Conservation (phyloP, 306 rosid species). For the Senna siamea region DNA sequence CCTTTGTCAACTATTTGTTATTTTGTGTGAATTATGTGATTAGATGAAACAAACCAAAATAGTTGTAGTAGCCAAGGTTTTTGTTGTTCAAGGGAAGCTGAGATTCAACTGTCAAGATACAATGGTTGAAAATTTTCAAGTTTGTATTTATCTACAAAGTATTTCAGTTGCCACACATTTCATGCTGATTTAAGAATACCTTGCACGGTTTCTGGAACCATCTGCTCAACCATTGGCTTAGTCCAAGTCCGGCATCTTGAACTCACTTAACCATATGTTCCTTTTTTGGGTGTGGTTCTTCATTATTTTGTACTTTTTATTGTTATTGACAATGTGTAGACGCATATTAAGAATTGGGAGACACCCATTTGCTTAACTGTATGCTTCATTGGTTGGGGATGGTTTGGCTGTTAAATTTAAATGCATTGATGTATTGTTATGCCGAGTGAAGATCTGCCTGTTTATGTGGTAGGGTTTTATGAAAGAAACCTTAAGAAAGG, state of each 20-base stretch:
- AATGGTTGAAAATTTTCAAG: background rate
- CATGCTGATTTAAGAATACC: background rate
- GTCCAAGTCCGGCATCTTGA: background rate
- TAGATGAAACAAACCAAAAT: conserved; percentile 15
- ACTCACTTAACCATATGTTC: conserved; percentile 24
- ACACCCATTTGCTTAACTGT: background rate
- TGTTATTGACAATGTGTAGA: background rate
- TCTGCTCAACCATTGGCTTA: conserved; percentile 19
- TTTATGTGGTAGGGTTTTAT: background rate
- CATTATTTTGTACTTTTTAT: background rate
- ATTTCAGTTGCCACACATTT: conserved; percentile 20
- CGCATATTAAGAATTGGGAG: background rate
- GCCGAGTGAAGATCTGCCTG: conserved; percentile 7
- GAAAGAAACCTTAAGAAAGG: conserved; percentile 6
- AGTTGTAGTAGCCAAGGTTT: conserved; percentile 24
- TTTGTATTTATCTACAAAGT: background rate
- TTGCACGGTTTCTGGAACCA: conserved; percentile 26
- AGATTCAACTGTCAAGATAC: conserved; percentile 16
- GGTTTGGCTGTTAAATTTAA: background rate
- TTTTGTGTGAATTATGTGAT: conserved; percentile 25
- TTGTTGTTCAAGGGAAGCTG: background rate
- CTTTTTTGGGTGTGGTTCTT: background rate
- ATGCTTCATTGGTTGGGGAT: background rate
- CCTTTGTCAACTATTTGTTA: conserved; percentile 18
- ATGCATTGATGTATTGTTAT: background rate